Base-by-base conservation (phyloP, 306 rosid genomes). In the Arachis hypogaea region DNA sequence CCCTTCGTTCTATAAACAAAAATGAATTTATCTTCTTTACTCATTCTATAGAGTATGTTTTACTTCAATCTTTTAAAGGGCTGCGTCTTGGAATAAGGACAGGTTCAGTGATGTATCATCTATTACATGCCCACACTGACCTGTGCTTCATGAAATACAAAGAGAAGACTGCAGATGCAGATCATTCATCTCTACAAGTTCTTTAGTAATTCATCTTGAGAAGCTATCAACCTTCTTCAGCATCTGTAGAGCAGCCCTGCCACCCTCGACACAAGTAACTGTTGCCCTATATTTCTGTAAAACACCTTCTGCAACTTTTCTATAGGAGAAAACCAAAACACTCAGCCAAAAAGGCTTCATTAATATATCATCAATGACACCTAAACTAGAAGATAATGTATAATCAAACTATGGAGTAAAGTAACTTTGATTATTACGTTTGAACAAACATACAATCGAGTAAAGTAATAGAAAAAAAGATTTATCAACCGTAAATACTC, bases 201-300 rank as follows among this genome's bases (percentile, higher is more conserved):
- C 98, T 84, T 69, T 90, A 71, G 82, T 60, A 57, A 87, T 84
- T 96, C 98, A 92, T 69, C 96, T 84, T 57, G 94, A 88, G 81
- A 92, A 92, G 82, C 98, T 92, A 77, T 92, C 98, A 70, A 90
- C 88, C 87, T 92, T 92, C 89, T 85, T 88, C 71, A 92, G 79
- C 85, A 73, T 64, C 42, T 80, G 68, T 30, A 94, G 70, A 56
- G 98, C 98, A 71, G 73, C 82, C 79, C 40, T 82, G 55, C 98
- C 98, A 56, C 92, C 82, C 38, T 89, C 93, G 43, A 91, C 96
- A 44, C 93, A 83, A 36, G 91, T 91, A 57, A 91, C 96, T 59
- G 78, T 82, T 28, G 97, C 96, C 73, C 95, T 97, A 55, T 88
- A 89, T 84, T 81, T 88, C 80, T 80, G 88, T 14, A 94, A 84